Conservation (phyloP, 805 yeast genomes). For the Metschnikowia colocasiae region DNA sequence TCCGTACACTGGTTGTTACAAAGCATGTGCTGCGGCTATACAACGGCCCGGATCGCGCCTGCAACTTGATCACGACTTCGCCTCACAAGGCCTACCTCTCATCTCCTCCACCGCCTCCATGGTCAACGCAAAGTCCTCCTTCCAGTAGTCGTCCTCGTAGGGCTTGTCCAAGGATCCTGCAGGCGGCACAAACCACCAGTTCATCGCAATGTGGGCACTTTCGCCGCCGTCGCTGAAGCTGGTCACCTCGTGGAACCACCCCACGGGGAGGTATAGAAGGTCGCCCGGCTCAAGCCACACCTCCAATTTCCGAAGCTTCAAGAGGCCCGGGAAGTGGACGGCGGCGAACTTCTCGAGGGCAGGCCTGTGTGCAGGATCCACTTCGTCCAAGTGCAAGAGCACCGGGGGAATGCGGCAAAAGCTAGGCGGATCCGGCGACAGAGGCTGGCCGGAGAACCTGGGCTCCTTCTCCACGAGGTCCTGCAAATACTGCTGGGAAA, state of each 20-base stretch:
- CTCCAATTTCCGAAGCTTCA: slow-evolving; percentile 37
- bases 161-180: slow-evolving; percentile 31
- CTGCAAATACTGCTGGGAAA: slow-evolving; percentile 7
- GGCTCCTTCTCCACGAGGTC: slow-evolving; percentile 12
- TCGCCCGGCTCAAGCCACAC: slow-evolving; percentile 59
- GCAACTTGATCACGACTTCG: no score
- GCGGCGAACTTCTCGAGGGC: slow-evolving; percentile 35
- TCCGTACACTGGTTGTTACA: no score
- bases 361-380: slow-evolving; percentile 22
- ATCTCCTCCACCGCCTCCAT: slow-evolving; percentile 18
- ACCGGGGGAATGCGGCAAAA: slow-evolving; percentile 63
- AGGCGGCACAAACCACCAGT: slow-evolving; percentile 77
- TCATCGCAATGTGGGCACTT: slow-evolving; percentile 56
- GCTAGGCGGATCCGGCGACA: slow-evolving; percentile 58
- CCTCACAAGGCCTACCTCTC: background rate
- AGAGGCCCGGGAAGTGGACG: slow-evolving; percentile 48
- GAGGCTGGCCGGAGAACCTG: slow-evolving; percentile 1
- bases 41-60: no score
- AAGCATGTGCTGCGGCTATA: no score
- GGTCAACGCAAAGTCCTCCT: slow-evolving; percentile 47
- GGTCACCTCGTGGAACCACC: slow-evolving; percentile 82
- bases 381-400: slow-evolving; percentile 56
- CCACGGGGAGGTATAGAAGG: slow-evolving; percentile 67
- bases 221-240: slow-evolving; percentile 45
- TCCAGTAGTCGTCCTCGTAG: slow-evolving; percentile 54